Conservation (phyloP, 257 asterid species). For the Scutellaria galericulata region DNA sequence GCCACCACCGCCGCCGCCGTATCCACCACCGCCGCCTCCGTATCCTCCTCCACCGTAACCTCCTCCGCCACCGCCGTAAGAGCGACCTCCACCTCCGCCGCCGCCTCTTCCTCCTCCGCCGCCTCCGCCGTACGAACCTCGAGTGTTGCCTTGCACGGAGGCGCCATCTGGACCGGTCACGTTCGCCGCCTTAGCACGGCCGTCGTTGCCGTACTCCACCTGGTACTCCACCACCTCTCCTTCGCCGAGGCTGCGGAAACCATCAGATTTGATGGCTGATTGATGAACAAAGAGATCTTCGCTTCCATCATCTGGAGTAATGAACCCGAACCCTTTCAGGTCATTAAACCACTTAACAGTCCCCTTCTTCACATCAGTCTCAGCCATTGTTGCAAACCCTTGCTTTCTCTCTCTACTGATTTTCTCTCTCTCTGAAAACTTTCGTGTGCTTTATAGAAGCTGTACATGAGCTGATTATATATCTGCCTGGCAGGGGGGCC, state of each 20-base stretch:
- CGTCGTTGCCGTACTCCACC: conserved; percentile 56
- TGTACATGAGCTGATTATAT: conserved; percentile 15
- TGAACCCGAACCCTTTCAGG: conserved; percentile 83
- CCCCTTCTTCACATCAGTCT: conserved; percentile 55
- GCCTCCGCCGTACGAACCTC: conserved; percentile 51
- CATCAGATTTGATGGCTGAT: conserved; percentile 71
- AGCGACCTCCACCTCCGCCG: conserved; percentile 41
- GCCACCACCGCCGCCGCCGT: conserved; percentile 41
- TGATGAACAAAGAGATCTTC: conserved; percentile 91
- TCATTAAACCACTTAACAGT: conserved; percentile 86
- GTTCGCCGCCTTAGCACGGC: conserved; percentile 62
- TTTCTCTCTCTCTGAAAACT: neutral
- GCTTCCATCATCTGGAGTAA: conserved; percentile 80
- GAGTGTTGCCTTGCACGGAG: conserved; percentile 56
- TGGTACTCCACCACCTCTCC: conserved; percentile 74
- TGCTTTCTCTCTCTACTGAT: conserved; percentile 28
- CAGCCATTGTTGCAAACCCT: conserved; percentile 56
- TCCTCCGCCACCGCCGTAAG: conserved; percentile 40
- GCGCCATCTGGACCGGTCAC: conserved; percentile 67
- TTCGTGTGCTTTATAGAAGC: neutral
- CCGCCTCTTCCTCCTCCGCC: conserved; percentile 46
- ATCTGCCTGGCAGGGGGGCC: conserved; percentile 17
- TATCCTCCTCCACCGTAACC: conserved; percentile 16
- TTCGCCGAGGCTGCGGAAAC: conserved; percentile 72
- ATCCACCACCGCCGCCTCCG: conserved; percentile 34